phyloP scores from a whole-genome alignment of 2,329 filamentous ascomycete genomes.

The Orbilia blumenaviensis region DNA sequence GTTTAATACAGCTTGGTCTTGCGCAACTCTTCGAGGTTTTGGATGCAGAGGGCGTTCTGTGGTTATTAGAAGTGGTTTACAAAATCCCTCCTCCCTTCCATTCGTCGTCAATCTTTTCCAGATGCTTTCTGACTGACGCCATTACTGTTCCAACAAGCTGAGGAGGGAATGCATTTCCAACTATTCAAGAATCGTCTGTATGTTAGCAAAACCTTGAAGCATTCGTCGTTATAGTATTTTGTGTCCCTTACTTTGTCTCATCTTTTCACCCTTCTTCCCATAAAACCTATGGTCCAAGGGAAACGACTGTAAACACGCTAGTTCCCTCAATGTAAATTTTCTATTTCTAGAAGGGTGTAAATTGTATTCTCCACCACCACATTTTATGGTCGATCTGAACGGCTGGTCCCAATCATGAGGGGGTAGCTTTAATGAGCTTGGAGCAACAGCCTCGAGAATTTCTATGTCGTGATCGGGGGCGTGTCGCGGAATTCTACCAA shows the following conservation, averaged over 20 bases:
- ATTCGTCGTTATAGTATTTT: not conserved
- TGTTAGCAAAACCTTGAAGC: not conserved
- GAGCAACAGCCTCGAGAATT: slow-evolving; percentile 56
- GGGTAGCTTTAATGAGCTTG: slow-evolving; percentile 59
- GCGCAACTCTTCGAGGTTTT: too few species aligned
- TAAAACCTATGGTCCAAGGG: slow-evolving; percentile 70
- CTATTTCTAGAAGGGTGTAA: slow-evolving; percentile 73
- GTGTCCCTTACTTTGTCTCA: slow-evolving; percentile 45
- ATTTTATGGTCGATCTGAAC: slow-evolving; percentile 69
- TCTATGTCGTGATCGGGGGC: slow-evolving; percentile 60
- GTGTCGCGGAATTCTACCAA: slow-evolving; percentile 61
- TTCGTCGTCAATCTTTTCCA: slow-evolving; percentile 49
- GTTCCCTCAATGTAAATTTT: slow-evolving; percentile 73
- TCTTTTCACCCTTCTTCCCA: slow-evolving; percentile 44
- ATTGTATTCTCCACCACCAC: slow-evolving; percentile 68
- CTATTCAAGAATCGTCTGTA: not conserved
- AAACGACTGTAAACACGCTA: slow-evolving; percentile 76
- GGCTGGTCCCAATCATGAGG: slow-evolving; percentile 55
- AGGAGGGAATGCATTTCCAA: slow-evolving; percentile 49
- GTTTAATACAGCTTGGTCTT: not conserved
- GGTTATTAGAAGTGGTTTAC: not conserved
- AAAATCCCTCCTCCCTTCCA: slow-evolving; percentile 45
- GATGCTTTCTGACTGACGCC: slow-evolving; percentile 37
- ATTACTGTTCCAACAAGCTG: slow-evolving; percentile 45
- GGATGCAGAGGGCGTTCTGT: too few species aligned